Base-by-base conservation (phyloP, 2,329 filamentous ascomycete genomes). In the Ophiostoma australiae region DNA sequence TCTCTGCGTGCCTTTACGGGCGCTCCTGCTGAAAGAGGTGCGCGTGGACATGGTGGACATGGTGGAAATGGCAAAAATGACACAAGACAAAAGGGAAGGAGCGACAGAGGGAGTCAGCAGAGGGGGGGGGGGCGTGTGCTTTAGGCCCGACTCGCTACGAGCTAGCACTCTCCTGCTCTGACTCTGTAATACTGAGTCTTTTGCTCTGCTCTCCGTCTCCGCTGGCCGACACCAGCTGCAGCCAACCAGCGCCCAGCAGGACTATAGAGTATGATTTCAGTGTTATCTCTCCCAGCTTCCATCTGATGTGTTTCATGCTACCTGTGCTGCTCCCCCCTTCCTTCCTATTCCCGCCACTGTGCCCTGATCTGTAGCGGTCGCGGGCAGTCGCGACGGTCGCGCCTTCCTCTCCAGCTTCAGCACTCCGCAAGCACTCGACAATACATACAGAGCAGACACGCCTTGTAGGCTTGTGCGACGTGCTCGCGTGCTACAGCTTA, bases 71-170 rank as follows among this genome's bases (percentile, higher is more conserved):
- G 23, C 52, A 48, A 48, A 48, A 7, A 48, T n/a, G 20, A 48
- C 44, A 41, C 52, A 35, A 35, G 6, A 37, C 31, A 37, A 65
- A 61, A 31, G 13, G 55, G 61, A 65, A 65, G 33, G 61, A 39
- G 61, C 61, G 61, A 35, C 31, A 65, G 61, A 58, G 52, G 58
- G 58, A 33, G 31, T 31, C 55, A 31, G 55, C 11, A 61, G 55
- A 23, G 58, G 27, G 58, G 33, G 27, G 58, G 33, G 63, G 63
- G 63, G 63, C 63, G 63, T 66, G 63, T 41, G 13, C 13, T 66
- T 66, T 66, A 39, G 63, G 63, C 63, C 63, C 33, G 20, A 39
- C 33, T 39, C 63, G 63, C 63, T 66, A 39, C 35, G 35, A 66
- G 63, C 63, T 39, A 66, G 63, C 63, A 66, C 63, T 65, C 23